Base-by-base conservation (phyloP, 2,329 filamentous ascomycete species). In the Chaetomiaceae sp. region DNA sequence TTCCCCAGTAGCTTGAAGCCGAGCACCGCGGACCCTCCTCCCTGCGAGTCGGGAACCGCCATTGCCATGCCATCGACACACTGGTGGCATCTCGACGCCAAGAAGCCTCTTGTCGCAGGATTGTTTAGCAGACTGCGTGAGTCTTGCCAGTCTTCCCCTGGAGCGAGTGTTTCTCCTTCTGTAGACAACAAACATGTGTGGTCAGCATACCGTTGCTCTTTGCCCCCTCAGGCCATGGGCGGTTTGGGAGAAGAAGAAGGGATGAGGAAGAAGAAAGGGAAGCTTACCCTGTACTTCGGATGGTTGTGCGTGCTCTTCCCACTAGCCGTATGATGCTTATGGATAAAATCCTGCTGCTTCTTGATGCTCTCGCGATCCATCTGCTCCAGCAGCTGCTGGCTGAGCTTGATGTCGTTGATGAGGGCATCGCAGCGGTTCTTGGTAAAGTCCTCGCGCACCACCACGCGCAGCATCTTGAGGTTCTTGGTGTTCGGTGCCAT, bases 131-230 rank as follows among this genome's bases (percentile, higher is more conserved):
- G 55, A 95, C 77, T 36, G 83, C 85, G 70, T 96, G 91, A 1
- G 90, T 92, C 81, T 96, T 96, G 51, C 90, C 91, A 54, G 83
- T 82, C 81, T 94, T 91, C 15, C 89, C 91, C 73, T 95, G 89
- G 61, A 97, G 74, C 53, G 87, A 92, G 72, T 97, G 92, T 63
- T 82, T 82, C 74, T 96, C 91, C 59, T 86, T 82, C 72, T 85
- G 70, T 58, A 48, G 1, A 0, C 0, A 31, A 12, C 27, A 11
- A 3, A 12, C 3, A 27, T 9, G 34, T 14, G 39, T 40, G 31
- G 55, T 62, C 46, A 62, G 61, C 33, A 44, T 27, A 49, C 9
- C 27, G 9, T 7, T 3, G 27, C 27, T 31, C 27, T 9, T 31
- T 31, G 9, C 14, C 27, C 9, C 27, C n/a, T n/a, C n/a, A n/a